A percentile compares a stretch with the other conserved stretches of the same genome.
Evolutionary conservation across 331 rosid species (phyloP).

Genomic region (Malus hybrid): DNA sequence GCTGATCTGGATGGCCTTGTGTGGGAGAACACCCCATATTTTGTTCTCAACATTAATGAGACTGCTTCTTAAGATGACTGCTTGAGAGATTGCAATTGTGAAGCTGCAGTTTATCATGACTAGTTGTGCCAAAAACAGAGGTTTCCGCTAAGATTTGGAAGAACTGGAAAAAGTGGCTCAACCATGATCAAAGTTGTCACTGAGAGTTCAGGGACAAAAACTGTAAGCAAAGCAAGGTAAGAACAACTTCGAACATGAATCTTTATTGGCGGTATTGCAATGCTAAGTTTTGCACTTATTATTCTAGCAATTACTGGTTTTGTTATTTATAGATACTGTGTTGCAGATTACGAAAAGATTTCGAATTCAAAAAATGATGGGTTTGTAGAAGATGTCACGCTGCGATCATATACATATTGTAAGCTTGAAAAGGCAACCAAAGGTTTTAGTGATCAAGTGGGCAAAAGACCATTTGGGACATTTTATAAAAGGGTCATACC

Average conservation of each 20-base stretch:
- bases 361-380: background rate
- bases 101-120: background rate
- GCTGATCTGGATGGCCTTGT: background rate
- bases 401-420: background rate
- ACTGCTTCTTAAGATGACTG: background rate
- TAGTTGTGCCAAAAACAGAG: background rate
- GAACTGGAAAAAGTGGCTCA: background rate
- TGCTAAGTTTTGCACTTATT: background rate
- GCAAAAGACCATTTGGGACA: constrained; percentile 13
- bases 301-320: background rate
- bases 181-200: background rate
- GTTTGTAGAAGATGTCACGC: background rate
- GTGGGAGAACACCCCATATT: constrained; percentile 4
- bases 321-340: background rate
- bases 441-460: constrained; percentile 8
- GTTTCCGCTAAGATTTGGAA: constrained; percentile 8
- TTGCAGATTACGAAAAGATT: background rate
- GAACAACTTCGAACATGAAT: background rate
- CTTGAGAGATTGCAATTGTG: constrained; percentile 22
- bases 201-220: background rate
- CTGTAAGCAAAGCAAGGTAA: background rate
- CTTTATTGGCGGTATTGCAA: background rate
- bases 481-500: constrained; percentile 14
- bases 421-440: constrained; percentile 18
- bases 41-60: background rate